Evolutionary conservation across 768 basidiomycete genomes (phyloP).

Genomic region (Lenzites betulinus): DNA sequence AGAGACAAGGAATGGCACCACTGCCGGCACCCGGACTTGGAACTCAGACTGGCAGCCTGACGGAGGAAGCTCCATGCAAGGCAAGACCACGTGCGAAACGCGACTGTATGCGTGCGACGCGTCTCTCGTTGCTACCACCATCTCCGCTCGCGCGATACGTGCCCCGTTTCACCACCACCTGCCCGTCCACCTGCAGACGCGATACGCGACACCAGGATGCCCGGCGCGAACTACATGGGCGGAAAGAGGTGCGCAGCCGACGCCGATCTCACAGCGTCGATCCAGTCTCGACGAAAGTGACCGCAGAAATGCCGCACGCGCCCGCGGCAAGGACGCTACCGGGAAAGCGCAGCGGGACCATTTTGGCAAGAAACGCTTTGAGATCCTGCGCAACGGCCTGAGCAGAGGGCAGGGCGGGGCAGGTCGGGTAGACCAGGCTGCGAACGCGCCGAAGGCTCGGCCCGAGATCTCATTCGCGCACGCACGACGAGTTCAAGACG

Average conservation of each 20-base stretch:
- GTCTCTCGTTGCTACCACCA: neutral
- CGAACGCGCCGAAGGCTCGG: neutral
- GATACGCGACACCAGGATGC: constrained; percentile 39
- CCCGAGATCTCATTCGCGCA: constrained; percentile 31
- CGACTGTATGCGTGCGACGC: constrained; percentile 17
- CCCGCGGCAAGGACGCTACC: constrained; percentile 56
- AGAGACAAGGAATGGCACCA: neutral
- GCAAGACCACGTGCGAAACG: neutral
- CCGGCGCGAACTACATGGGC: constrained; percentile 77
- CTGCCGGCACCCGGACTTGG: too few species aligned
- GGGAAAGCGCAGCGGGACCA: constrained; percentile 58
- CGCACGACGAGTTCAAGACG: constrained; percentile 11
- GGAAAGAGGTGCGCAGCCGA: constrained; percentile 54
- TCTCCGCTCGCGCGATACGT: too few species aligned
- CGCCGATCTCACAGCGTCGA: neutral
- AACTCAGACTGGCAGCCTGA: neutral
- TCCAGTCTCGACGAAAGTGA: neutral
- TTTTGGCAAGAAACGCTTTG: constrained; percentile 61
- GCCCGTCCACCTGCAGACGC: neutral
- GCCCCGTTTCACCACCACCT: neutral
- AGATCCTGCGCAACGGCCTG: constrained; percentile 44
- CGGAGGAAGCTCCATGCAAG: neutral
- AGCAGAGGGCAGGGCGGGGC: constrained; percentile 1
- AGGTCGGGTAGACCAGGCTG: neutral
- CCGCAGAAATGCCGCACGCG: constrained; percentile 57